phyloP scores from a whole-genome alignment of 257 asterid species.

The Solanum infundibuliforme region DNA sequence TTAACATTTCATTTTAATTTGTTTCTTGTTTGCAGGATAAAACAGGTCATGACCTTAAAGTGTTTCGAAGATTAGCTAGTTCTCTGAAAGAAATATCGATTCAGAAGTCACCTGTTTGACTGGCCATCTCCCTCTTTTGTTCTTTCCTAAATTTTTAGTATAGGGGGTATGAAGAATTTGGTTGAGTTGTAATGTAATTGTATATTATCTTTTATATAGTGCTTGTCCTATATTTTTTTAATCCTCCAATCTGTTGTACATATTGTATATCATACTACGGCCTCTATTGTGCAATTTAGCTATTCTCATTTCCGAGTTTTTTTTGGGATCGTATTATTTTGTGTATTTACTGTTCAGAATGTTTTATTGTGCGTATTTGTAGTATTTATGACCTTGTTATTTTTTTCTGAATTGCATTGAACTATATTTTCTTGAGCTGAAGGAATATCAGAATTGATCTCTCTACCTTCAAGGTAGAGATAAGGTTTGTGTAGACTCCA shows the following conservation, averaged over 20 bases:
- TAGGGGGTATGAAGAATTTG: background rate
- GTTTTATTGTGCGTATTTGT: background rate
- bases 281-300: background rate
- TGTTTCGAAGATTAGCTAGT: slow-evolving; percentile 50
- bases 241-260: background rate
- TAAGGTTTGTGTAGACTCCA: background rate
- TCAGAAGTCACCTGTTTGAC: slow-evolving; percentile 39
- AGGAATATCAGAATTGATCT: too few relatives aligned
- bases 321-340: background rate
- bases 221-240: background rate
- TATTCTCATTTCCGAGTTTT: background rate
- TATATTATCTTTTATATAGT: background rate
- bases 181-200: background rate
- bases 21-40: slow-evolving; percentile 47
- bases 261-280: background rate
- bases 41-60: slow-evolving; percentile 64
- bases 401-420: background rate
- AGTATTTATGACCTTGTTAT: background rate
- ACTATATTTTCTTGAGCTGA: background rate
- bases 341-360: background rate
- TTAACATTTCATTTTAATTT: background rate
- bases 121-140: background rate
- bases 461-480: background rate
- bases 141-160: background rate
- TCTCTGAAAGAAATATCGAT: slow-evolving; percentile 63